Percentiles rank a stretch among this genome's conserved stretches.
Conservation (phyloP, 306 rosid genomes). For the Amphicarpaea edgeworthii region DNA sequence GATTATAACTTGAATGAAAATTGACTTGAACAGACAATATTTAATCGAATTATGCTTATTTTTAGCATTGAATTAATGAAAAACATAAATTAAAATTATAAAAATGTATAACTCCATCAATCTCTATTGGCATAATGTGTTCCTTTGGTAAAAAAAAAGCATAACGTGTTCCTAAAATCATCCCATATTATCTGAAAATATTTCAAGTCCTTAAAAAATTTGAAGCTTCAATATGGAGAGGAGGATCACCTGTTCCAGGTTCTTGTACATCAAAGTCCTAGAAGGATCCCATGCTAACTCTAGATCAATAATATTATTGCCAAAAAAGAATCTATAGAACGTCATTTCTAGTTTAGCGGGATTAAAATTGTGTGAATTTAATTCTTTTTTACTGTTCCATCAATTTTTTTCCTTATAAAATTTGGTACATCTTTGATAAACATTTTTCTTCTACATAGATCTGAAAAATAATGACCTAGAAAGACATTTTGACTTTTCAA, state of each 20-base stretch:
- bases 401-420: not conserved
- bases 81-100: not conserved
- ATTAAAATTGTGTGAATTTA: not conserved
- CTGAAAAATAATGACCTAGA: slow-evolving; percentile 3
- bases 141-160: too few relatives aligned
- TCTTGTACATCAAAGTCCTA: not conserved
- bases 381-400: not conserved
- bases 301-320: slow-evolving; percentile 11
- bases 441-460: not conserved
- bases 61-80: slow-evolving; percentile 8
- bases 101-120: not conserved
- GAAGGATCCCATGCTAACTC: slow-evolving; percentile 22
- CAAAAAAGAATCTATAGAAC: slow-evolving; percentile 18
- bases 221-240: slow-evolving; percentile 1
- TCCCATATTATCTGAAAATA: slow-evolving; percentile 1
- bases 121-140: not conserved
- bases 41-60: slow-evolving; percentile 32
- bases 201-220: not conserved
- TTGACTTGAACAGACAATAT: slow-evolving; percentile 30
- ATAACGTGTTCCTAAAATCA: not conserved
- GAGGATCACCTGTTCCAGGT: slow-evolving; percentile 3
- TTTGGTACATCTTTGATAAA: slow-evolving; percentile 35
- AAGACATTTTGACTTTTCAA: slow-evolving; percentile 38
- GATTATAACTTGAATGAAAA: slow-evolving; percentile 14
- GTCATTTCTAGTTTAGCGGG: not conserved